These are phyloP conservation scores for Volutella citrinella DNA, from an alignment of 2,329 filamentous ascomycete species.

Conservation along the genomic window DNA sequence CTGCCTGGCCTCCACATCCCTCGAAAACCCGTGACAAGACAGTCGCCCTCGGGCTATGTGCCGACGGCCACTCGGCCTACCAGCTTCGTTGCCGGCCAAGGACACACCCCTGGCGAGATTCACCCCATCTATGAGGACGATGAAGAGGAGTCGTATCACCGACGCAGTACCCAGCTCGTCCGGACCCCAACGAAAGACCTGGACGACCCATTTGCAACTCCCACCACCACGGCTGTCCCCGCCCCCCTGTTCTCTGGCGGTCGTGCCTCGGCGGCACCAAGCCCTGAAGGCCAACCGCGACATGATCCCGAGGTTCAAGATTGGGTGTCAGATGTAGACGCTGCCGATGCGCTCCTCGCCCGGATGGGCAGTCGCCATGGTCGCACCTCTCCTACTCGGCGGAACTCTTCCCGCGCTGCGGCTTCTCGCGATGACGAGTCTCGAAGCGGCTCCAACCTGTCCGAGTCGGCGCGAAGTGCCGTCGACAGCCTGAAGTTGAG, in stretches of 20 bases:
- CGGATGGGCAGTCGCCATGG: constrained; percentile 38
- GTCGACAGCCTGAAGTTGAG: constrained; percentile 39
- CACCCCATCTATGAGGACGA: constrained; percentile 60
- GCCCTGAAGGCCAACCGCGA: constrained; percentile 34
- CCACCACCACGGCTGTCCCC: constrained; percentile 23
- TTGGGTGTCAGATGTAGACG: constrained; percentile 57
- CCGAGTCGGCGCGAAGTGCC: constrained; percentile 49
- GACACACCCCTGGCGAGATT: constrained; percentile 51
- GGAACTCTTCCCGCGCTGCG: constrained; percentile 34
- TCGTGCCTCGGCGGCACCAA: constrained; percentile 36
- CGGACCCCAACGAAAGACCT: constrained; percentile 34
- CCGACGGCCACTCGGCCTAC: constrained; percentile 27
- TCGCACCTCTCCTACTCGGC: constrained; percentile 37
- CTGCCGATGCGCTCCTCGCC: constrained; percentile 49
- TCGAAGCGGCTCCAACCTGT: constrained; percentile 55
- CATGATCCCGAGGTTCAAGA: constrained; percentile 54
- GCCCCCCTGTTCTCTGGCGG: constrained; percentile 23
- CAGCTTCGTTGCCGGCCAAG: constrained; percentile 29
- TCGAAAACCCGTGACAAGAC: constrained; percentile 32
- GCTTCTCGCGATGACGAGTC: constrained; percentile 43
- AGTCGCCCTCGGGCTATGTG: constrained; percentile 29
- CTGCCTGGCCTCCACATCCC: constrained; percentile 25
- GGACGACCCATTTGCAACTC: constrained; percentile 52
- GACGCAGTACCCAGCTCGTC: constrained; percentile 24
- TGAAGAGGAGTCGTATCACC: constrained; percentile 43